phyloP scores from a whole-genome alignment of 2,329 filamentous ascomycete genomes.

The Magnaporthiopsis poae region DNA sequence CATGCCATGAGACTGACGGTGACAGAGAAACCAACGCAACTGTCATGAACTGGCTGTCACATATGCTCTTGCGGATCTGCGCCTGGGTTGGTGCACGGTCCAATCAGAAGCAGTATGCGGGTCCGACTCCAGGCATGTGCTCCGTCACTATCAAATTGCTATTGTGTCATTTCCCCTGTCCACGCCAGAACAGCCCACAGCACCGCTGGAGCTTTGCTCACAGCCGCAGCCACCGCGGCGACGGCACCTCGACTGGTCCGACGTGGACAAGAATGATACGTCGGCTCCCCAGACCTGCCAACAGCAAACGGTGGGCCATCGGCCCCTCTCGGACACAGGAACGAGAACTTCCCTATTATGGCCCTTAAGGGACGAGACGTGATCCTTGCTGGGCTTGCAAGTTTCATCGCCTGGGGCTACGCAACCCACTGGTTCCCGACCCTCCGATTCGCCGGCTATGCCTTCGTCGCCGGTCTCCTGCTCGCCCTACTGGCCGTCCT shows the following conservation, averaged over 20 bases:
- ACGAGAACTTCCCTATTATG: constrained; percentile 36
- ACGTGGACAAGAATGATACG: not conserved
- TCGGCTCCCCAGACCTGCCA: not conserved
- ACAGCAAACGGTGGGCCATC: constrained; percentile 6
- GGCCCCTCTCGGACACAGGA: not conserved
- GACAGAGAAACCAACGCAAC: too few relatives aligned
- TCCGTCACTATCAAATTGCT: not conserved
- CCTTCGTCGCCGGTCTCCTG: constrained; percentile 62
- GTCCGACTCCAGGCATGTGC: not conserved
- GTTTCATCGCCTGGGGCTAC: constrained; percentile 81
- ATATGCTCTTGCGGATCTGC: too few relatives aligned
- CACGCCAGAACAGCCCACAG: not conserved
- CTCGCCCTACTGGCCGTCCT: constrained; percentile 45
- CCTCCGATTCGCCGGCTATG: constrained; percentile 76
- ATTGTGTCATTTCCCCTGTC: not conserved
- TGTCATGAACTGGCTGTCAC: too few relatives aligned
- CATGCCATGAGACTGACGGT: too few relatives aligned
- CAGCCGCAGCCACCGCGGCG: not conserved
- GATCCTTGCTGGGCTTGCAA: constrained; percentile 55
- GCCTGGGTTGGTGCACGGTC: not conserved
- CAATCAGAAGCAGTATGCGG: not conserved
- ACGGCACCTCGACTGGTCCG: not conserved
- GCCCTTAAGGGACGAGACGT: constrained; percentile 66
- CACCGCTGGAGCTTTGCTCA: not conserved
- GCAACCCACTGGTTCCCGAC: constrained; percentile 72